Percentiles rank a stretch among this genome's conserved stretches.
These are phyloP conservation scores for Pythium monospermum DNA, from an alignment of 352 stramenopile genomes.

Conservation along the genomic window DNA sequence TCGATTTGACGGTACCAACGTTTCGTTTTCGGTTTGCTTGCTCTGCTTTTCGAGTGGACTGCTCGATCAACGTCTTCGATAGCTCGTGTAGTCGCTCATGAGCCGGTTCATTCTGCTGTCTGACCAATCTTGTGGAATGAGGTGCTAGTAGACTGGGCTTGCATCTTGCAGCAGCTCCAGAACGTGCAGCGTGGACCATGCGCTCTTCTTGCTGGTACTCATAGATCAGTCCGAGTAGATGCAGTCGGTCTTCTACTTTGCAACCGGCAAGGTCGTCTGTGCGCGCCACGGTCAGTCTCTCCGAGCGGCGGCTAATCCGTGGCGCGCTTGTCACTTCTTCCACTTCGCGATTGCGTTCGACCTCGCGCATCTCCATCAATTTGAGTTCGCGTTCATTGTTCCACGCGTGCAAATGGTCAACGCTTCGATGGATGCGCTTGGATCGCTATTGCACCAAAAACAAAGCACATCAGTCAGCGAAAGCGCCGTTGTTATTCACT, in stretches of 20 bases:
- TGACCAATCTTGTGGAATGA: conserved; percentile 42
- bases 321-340: conserved; percentile 30
- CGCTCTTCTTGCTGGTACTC: conserved; percentile 62
- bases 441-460: conserved; percentile 35
- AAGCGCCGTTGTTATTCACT: not conserved
- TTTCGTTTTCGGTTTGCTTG: not conserved
- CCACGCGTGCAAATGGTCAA: conserved; percentile 64
- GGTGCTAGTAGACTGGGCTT: conserved; percentile 36
- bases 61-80: no score
- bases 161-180: no score
- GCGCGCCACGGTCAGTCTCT: conserved; percentile 27
- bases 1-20: not conserved
- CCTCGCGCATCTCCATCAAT: conserved; percentile 34
- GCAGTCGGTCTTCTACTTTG: conserved; percentile 64
- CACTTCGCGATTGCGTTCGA: conserved; percentile 26
- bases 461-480: not conserved
- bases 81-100: conserved; percentile 56
- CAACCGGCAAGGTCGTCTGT: conserved; percentile 50
- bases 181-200: conserved; percentile 12
- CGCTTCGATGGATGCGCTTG: conserved; percentile 44
- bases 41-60: no score
- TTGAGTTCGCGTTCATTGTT: conserved; percentile 55
- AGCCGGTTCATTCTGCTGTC: conserved; percentile 18
- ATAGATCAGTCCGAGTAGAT: conserved; percentile 66
- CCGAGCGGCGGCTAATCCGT: conserved; percentile 20